Evolutionary conservation across 306 rosid genomes (phyloP).

Genomic region (Pyrus bretschneideri): DNA sequence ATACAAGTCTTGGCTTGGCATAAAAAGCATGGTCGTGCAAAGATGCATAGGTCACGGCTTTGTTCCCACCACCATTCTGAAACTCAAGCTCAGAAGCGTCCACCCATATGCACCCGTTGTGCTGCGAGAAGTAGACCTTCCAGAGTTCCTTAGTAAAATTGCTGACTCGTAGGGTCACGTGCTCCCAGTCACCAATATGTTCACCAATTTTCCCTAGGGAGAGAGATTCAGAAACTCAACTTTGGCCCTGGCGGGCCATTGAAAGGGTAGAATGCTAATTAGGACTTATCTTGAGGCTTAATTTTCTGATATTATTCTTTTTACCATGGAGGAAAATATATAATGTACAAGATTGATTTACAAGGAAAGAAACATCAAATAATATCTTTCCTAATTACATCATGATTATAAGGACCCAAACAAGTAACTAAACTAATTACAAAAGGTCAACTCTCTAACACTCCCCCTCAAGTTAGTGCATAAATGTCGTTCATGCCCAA

Average conservation of each 20-base stretch:
- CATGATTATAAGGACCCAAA: no score
- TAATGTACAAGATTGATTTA: no score
- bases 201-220: slow-evolving; percentile 47
- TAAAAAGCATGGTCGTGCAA: slow-evolving; percentile 61
- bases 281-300: no score
- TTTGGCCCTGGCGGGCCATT: slow-evolving; percentile 61
- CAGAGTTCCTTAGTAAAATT: slow-evolving; percentile 53
- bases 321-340: no score
- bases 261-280: slow-evolving; percentile 49
- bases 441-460: no score
- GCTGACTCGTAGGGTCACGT: slow-evolving; percentile 66
- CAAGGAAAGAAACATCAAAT: no score
- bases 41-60: slow-evolving; percentile 45
- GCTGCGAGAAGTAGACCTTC: slow-evolving; percentile 54
- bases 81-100: slow-evolving; percentile 51
- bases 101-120: slow-evolving; percentile 61
- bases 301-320: no score
- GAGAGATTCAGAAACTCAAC: slow-evolving; percentile 28
- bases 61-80: slow-evolving; percentile 30
- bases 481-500: no score
- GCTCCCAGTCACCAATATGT: slow-evolving; percentile 78
- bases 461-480: no score
- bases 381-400: no score
- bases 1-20: slow-evolving; percentile 45
- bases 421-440: no score